Base-by-base conservation (phyloP, 2,329 filamentous ascomycete species). In the Fusarium nelsonii region DNA sequence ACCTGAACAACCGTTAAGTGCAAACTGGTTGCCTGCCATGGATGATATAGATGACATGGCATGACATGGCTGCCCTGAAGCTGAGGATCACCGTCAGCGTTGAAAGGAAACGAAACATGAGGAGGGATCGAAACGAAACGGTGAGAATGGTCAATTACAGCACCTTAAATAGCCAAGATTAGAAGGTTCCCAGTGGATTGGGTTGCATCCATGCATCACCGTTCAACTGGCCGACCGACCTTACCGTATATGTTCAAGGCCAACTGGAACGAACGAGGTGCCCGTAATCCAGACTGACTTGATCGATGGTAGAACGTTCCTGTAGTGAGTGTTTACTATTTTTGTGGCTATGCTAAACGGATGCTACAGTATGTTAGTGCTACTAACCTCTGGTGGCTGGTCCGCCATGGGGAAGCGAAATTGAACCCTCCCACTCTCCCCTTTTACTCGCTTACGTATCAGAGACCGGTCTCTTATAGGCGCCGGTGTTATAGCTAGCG, bases 371-470 rank as follows among this genome's bases (percentile, higher is more conserved):
- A 51, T 51, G 43, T 36, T 51, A 51, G 50, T 68, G 50, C 65
- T 52, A 54, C 28, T 30, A 30, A 30, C 69, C 62, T 63, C 44
- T 48, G 30, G 55, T 68, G 61, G 56, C 60, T 67, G 50, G 65
- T 46, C 61, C 57, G 39, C 45, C 48, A 69, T 64, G 66, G 68
- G 39, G 63, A 73, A 73, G 71, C 71, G 71, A 73, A 49, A 73
- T 73, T 73, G 65, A 61, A 46, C 34, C 26, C 12, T 28, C 16
- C 33, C 34, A 28, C 48, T n/a, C 50, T 58, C 65, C 57, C 48
- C 41, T 63, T 72, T 70, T 41, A 16, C 12, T 51, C 48, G 34
- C 48, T 23, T 40, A 20, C 48, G 48, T 40, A 51, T 40, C 48
- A 51, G 30, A 16, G 48, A 28, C 48, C 34, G 34, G 34, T 26